phyloP scores from a whole-genome alignment of 1,284 basidiomycete genomes.

The Austropuccinia psidii region DNA sequence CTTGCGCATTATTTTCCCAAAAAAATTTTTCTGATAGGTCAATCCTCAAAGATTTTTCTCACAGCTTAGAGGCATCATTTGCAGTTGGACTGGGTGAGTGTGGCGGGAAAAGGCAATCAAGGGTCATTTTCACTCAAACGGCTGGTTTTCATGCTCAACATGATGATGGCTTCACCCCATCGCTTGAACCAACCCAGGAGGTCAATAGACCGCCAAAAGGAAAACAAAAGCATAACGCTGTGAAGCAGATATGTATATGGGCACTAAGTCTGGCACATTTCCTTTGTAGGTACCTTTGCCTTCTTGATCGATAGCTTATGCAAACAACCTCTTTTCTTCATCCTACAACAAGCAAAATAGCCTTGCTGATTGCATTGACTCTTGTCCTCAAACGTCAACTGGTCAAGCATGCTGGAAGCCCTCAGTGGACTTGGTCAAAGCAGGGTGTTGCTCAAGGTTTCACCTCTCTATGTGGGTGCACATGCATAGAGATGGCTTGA shows the following conservation, averaged over 20 bases:
- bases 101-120: constrained; percentile 38
- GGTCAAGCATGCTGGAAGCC: no score
- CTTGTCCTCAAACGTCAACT: no score
- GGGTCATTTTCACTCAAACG: not conserved
- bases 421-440: no score
- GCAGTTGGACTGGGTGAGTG: constrained; percentile 40
- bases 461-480: no score
- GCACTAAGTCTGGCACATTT: constrained; percentile 28
- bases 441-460: no score
- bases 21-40: constrained; percentile 38
- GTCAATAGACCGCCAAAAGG: constrained; percentile 7
- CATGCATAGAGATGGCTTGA: no score
- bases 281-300: constrained; percentile 44
- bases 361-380: no score
- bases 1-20: constrained; percentile 78
- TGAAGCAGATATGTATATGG: constrained; percentile 38
- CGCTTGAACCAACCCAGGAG: not conserved
- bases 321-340: constrained; percentile 83
- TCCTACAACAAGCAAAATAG: no score
- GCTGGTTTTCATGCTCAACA: not conserved
- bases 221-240: constrained; percentile 40
- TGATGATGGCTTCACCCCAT: not conserved
- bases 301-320: constrained; percentile 70
- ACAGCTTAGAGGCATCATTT: constrained; percentile 43
- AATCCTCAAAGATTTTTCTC: constrained; percentile 47